Evolutionary conservation across 495 filamentous ascomycete species (phyloP).

Genomic region (Venustampulla echinocandica): DNA sequence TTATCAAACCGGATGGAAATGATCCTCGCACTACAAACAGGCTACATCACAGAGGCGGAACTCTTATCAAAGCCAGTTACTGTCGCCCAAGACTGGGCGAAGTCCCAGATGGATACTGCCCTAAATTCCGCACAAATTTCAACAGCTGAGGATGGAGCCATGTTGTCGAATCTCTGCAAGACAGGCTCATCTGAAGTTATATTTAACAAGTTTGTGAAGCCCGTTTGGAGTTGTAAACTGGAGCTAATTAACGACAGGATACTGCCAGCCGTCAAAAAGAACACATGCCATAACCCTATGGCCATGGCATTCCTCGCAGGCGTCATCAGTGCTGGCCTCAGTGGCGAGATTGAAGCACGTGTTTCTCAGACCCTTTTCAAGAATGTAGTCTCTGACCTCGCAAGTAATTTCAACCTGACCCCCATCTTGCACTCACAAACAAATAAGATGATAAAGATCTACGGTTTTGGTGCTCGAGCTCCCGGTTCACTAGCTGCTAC

Average conservation of each 20-base stretch:
- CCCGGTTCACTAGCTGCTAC: background rate
- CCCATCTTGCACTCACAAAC: background rate
- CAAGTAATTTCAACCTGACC: constrained; percentile 1
- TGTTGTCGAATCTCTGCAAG: background rate
- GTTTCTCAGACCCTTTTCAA: constrained; percentile 1
- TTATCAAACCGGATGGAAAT: background rate
- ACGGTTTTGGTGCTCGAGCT: background rate
- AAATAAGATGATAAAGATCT: background rate
- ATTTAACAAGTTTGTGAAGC: background rate
- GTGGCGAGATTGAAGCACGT: background rate
- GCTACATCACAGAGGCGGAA: background rate
- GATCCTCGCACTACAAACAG: background rate
- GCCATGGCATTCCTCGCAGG: constrained; percentile 5
- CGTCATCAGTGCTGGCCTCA: background rate
- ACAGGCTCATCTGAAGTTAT: background rate
- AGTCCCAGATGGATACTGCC: constrained; percentile 1
- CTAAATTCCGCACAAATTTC: background rate
- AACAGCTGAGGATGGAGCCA: constrained; percentile 2
- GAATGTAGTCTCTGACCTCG: constrained; percentile 9
- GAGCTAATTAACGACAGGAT: constrained; percentile 3
- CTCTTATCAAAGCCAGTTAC: background rate
- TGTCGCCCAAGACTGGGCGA: background rate
- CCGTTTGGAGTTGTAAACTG: background rate
- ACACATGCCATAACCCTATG: constrained; percentile 3
- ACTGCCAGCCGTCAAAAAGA: constrained; percentile 10